These are phyloP conservation scores for Mycena filopes DNA, from an alignment of 768 basidiomycete species.

Conservation along the genomic window DNA sequence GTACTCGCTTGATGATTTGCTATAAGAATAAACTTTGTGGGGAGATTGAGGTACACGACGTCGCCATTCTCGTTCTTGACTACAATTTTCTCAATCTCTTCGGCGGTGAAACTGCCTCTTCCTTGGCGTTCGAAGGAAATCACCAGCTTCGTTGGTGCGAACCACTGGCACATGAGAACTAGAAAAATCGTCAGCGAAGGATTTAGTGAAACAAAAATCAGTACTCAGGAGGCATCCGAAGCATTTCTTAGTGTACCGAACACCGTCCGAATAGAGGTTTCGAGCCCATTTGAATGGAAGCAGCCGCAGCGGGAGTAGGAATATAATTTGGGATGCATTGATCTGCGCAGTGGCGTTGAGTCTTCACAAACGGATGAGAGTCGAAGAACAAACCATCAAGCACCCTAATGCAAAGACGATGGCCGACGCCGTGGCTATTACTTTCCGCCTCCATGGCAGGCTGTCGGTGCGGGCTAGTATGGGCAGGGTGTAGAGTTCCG, in stretches of 20 bases:
- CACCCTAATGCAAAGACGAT: conserved; percentile 72
- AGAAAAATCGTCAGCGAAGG: conserved; percentile 2
- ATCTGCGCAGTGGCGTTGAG: conserved; percentile 41
- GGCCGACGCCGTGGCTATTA: conserved; percentile 63
- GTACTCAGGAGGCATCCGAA: conserved; percentile 81
- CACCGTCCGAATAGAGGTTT: conserved; percentile 71
- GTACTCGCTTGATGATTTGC: conserved; percentile 89
- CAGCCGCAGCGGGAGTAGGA: conserved; percentile 73
- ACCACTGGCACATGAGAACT: conserved; percentile 87
- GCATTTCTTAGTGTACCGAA: conserved; percentile 84
- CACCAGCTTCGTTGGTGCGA: conserved; percentile 78
- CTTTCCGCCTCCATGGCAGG: conserved; percentile 60
- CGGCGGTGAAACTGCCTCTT: conserved; percentile 67
- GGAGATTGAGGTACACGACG: conserved; percentile 72
- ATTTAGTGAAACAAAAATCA: conserved; percentile 24
- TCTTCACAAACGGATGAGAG: background rate
- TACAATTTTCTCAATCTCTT: conserved; percentile 68
- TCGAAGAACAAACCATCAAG: conserved; percentile 50
- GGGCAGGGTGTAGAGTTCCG: conserved; percentile 54
- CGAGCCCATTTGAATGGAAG: conserved; percentile 68
- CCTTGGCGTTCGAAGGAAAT: conserved; percentile 82
- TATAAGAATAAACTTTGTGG: conserved; percentile 84
- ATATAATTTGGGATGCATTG: conserved; percentile 76
- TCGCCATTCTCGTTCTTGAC: conserved; percentile 66
- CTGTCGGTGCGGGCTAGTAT: conserved; percentile 53